These are phyloP conservation scores for Rhizopogon roseolus DNA, from an alignment of 768 basidiomycete genomes.

Conservation along the genomic window DNA sequence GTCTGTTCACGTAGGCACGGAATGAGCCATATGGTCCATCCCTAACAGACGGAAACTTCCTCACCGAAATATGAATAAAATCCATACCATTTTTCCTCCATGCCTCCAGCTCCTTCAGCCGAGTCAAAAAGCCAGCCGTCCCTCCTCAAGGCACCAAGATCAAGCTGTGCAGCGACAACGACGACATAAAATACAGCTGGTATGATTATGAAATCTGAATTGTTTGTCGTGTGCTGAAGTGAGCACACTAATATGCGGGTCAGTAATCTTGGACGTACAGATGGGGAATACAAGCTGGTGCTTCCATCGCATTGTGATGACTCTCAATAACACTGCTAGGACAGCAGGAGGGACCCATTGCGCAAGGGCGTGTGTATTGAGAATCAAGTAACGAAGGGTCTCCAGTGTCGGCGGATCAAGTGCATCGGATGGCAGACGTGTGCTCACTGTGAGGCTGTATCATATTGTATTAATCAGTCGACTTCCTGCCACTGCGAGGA, in stretches of 20 bases:
- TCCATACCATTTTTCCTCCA: slow-evolving; percentile 62
- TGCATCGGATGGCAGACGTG: slow-evolving; percentile 75
- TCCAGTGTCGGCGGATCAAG: slow-evolving; percentile 58
- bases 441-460: slow-evolving; percentile 73
- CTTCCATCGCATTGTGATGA: slow-evolving; percentile 74
- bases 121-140: slow-evolving; percentile 84
- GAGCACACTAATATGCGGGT: slow-evolving; percentile 4
- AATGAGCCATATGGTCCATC: not conserved
- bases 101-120: slow-evolving; percentile 27
- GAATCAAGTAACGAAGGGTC: slow-evolving; percentile 65
- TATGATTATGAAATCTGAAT: slow-evolving; percentile 72
- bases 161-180: slow-evolving; percentile 55
- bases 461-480: not conserved
- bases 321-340: slow-evolving; percentile 70
- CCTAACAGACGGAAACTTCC: slow-evolving; percentile 10
- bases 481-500: not conserved
- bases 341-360: slow-evolving; percentile 79
- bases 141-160: slow-evolving; percentile 54
- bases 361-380: slow-evolving; percentile 53
- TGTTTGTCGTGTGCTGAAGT: not conserved
- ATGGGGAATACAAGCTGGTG: slow-evolving; percentile 92
- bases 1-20: slow-evolving; percentile 37
- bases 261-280: slow-evolving; percentile 45
- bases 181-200: slow-evolving; percentile 82
- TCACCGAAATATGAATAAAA: slow-evolving; percentile 80